Evolutionary conservation across 2,329 filamentous ascomycete species (phyloP), one percentile per base, ranked within the genome.

Genomic region (Huntiella omanensis): DNA sequence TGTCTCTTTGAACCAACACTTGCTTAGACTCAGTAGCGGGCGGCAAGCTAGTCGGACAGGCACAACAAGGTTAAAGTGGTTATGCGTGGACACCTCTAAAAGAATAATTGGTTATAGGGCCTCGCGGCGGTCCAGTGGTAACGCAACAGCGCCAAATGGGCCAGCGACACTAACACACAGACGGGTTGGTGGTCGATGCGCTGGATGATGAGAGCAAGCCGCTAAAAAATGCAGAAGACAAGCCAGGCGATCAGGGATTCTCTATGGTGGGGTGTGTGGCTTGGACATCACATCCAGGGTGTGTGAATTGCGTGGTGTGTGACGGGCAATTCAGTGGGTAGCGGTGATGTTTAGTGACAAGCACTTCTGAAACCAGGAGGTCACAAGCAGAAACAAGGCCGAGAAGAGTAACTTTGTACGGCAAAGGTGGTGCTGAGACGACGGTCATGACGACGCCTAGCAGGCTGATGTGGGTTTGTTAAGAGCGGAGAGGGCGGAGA

Each of bases 361-460:
- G 22, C 22, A 28, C 22, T 41, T 37, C 40, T 47, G 45, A 47
- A 47, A 47, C 45, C 38, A 47, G 45, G 45, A 47, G 45, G 16
- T 35, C 5, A 38, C 33, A 37, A 47, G 15, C 22, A 47, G 45
- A 41, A 47, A 47, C 45, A 47, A 42, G 15, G 16, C 15, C 42
- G 33, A 13, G 16, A 35, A 44, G 32, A 15, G 35, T 28, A 28
- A 28, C 22, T 28, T 28, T 28, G 22, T 2, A 28, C 22, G 22
- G 22, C 22, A 28, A 28, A 28, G 22, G 22, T 28, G 22, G 22
- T 28, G 8, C 8, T 28, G 22, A 28, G 22, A 28, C 22, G 22
- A 28, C 22, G 22, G 8, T 7, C 22, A 10, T 28, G 22, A 28
- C 22, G 22, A 28, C 22, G 22, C 22, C 7, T 7, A 28, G 22